Evolutionary conservation across 345 rosid genomes (phyloP).

Genomic region (Anacardium occidentale): DNA sequence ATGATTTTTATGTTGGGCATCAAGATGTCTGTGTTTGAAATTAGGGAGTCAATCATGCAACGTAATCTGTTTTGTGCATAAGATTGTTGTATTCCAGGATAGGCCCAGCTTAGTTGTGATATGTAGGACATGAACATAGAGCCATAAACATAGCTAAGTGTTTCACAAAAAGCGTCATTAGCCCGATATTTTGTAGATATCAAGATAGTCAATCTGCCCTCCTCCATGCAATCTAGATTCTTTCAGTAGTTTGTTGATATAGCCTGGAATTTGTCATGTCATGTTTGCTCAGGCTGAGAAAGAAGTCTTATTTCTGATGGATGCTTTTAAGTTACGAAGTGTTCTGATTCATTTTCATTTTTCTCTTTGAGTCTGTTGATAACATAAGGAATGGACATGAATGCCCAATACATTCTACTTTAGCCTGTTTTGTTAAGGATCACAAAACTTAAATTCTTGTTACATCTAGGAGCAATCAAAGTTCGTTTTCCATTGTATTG

Average conservation of each 20-base stretch:
- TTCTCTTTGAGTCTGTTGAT: neutral
- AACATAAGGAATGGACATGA: too few relatives aligned
- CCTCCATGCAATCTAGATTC: too few relatives aligned
- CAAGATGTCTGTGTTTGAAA: neutral
- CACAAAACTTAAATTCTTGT: too few relatives aligned
- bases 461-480: too few relatives aligned
- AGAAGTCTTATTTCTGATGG: neutral
- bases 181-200: neutral
- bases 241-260: neutral
- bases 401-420: too few relatives aligned
- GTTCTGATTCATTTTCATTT: neutral
- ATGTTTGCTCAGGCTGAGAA: neutral
- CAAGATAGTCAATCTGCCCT: neutral
- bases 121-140: neutral
- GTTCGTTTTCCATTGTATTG: too few relatives aligned
- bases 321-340: neutral
- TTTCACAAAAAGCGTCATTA: neutral
- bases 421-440: too few relatives aligned
- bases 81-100: neutral
- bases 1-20: too few relatives aligned
- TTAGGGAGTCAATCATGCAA: neutral
- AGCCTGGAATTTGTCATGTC: too few relatives aligned
- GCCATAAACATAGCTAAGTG: neutral
- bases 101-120: neutral
- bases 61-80: neutral